Conservation (phyloP, 1,284 basidiomycete genomes). For the Earliella scabrosa region DNA sequence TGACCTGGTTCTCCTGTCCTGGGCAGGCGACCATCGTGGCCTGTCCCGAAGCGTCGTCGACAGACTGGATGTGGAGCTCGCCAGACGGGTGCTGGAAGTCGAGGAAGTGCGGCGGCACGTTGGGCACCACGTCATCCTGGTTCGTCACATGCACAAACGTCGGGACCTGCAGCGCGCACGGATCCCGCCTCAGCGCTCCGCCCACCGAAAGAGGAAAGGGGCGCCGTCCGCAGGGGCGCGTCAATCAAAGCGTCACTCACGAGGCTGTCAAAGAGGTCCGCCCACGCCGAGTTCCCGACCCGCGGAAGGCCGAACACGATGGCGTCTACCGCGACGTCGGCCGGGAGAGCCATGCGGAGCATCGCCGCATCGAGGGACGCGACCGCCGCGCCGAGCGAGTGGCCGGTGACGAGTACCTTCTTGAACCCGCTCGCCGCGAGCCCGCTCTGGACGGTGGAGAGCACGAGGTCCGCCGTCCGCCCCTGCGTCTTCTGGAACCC, state of each 20-base stretch:
- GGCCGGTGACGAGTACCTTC: conserved; percentile 44
- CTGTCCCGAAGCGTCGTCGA: conserved; percentile 17
- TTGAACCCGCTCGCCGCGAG: conserved; percentile 39
- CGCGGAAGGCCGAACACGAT: conserved; percentile 50
- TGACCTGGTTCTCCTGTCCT: conserved; percentile 34
- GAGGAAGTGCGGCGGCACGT: conserved; percentile 38
- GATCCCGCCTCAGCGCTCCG: too few relatives aligned
- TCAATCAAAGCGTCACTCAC: too few relatives aligned
- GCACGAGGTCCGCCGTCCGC: conserved; percentile 45
- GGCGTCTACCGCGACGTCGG: conserved; percentile 39
- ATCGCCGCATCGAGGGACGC: conserved; percentile 49
- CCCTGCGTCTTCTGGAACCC: conserved; percentile 52
- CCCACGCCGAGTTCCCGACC: conserved; percentile 39
- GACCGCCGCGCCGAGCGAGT: conserved; percentile 45
- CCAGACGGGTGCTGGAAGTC: conserved; percentile 39
- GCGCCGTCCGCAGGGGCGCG: too few relatives aligned
- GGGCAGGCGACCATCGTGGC: conserved; percentile 35
- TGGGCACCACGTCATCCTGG: conserved; percentile 41
- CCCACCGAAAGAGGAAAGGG: too few relatives aligned
- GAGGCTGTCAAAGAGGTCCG: conserved; percentile 17
- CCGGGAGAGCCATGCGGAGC: conserved; percentile 43
- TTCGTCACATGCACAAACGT: conserved; percentile 39
- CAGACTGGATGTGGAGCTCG: conserved; percentile 39
- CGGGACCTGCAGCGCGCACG: conserved; percentile 23
- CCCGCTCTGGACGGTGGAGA: conserved; percentile 42